phyloP scores from a whole-genome alignment of 306 rosid genomes.

The Fragaria vesca region DNA sequence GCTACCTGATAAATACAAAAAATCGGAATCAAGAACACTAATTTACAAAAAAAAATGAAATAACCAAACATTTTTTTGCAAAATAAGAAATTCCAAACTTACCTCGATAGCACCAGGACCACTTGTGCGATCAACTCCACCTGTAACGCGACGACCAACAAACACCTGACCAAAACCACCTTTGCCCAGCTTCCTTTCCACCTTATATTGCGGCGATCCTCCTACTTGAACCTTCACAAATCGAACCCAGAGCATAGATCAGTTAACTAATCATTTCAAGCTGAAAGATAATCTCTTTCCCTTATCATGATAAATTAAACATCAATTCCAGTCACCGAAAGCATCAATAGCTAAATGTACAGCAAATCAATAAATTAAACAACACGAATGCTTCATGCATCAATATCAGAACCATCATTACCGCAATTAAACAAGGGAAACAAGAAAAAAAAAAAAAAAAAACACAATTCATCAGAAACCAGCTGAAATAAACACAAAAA shows the following conservation, averaged over 20 bases:
- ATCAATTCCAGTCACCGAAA: background rate
- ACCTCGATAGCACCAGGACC: constrained; percentile 88
- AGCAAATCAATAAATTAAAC: background rate
- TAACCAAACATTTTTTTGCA: background rate
- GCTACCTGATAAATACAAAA: constrained; percentile 74
- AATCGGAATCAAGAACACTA: background rate
- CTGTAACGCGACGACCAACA: constrained; percentile 75
- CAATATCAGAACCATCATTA: background rate
- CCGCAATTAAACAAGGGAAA: background rate
- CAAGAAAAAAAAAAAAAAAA: background rate
- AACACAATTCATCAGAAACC: background rate
- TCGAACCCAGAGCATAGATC: constrained; percentile 2
- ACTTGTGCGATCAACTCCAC: constrained; percentile 66
- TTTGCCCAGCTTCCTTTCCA: constrained; percentile 82
- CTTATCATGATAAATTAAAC: background rate
- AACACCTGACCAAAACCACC: constrained; percentile 98
- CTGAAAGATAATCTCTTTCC: background rate
- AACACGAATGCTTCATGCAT: background rate
- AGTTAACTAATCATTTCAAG: background rate
- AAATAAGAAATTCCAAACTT: constrained; percentile 19
- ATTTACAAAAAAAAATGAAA: background rate
- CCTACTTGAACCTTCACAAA: constrained; percentile 76
- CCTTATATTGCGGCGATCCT: constrained; percentile 77
- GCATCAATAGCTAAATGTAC: background rate
- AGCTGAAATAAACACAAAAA: background rate